Evolutionary conservation across 2,329 filamentous ascomycete genomes (phyloP).

Genomic region (Penicillium sp.): DNA sequence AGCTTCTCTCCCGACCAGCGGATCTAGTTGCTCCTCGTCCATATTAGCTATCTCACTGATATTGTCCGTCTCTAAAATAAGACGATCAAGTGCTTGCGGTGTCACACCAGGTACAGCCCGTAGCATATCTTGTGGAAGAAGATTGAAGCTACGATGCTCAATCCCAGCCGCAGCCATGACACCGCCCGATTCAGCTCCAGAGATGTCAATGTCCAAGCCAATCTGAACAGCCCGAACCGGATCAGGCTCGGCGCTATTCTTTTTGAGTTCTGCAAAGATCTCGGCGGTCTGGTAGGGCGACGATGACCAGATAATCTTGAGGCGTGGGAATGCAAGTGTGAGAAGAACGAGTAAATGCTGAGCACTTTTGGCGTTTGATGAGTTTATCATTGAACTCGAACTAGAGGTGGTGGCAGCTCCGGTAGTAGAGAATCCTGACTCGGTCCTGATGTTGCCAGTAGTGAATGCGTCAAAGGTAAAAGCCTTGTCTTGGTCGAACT

Average conservation of each 20-base stretch:
- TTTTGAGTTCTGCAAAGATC: constrained; percentile 92
- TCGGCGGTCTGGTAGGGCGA: constrained; percentile 95
- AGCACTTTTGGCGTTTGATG: constrained; percentile 68
- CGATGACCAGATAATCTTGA: constrained; percentile 91
- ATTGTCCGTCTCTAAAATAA: constrained; percentile 73
- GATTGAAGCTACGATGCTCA: constrained; percentile 70
- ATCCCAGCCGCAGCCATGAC: constrained; percentile 57
- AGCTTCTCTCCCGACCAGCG: constrained; percentile 74
- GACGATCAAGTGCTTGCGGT: constrained; percentile 70
- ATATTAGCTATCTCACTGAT: constrained; percentile 85
- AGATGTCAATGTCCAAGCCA: constrained; percentile 65
- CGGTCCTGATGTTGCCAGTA: constrained; percentile 44
- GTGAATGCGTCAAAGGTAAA: constrained; percentile 80
- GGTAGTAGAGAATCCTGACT: constrained; percentile 56
- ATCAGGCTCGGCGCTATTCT: constrained; percentile 85
- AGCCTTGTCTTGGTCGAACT: constrained; percentile 96
- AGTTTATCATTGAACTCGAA: constrained; percentile 64
- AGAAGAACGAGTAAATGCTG: constrained; percentile 91
- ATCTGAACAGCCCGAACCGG: constrained; percentile 81
- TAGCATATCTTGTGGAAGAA: constrained; percentile 88
- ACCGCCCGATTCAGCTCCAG: constrained; percentile 33
- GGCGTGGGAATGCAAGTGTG: constrained; percentile 83
- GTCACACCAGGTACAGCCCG: constrained; percentile 80
- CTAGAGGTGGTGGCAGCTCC: constrained; percentile 51
- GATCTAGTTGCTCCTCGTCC: constrained; percentile 68